Conservation (phyloP, 2,329 filamentous ascomycete species). For the Thermoascus crustaceus region DNA sequence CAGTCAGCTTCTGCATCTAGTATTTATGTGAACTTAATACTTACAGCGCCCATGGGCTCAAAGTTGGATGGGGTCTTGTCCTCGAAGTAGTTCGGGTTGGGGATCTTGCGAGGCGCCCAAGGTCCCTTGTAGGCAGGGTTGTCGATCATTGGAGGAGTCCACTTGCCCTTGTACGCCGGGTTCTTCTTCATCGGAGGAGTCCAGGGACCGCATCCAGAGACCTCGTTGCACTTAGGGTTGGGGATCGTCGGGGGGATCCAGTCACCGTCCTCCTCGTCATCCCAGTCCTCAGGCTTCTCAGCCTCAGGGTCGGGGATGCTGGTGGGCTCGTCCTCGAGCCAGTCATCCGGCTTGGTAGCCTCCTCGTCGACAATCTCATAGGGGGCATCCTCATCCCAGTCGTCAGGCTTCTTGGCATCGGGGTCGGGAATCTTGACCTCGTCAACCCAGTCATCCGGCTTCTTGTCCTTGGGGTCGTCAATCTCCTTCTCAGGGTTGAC, state of each 20-base stretch:
- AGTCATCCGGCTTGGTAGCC: constrained; percentile 85
- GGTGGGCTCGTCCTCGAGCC: constrained; percentile 82
- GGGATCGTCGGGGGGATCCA: constrained; percentile 83
- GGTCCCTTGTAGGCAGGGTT: constrained; percentile 97
- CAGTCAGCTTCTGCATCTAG: constrained; percentile 10
- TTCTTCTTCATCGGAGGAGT: constrained; percentile 86
- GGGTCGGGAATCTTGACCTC: constrained; percentile 85
- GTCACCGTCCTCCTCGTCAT: constrained; percentile 98
- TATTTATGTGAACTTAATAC: constrained; percentile 30
- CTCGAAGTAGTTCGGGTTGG: constrained; percentile 93
- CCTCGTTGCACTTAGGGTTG: constrained; percentile 94
- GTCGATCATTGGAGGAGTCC: constrained; percentile 84
- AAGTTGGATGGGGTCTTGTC: constrained; percentile 96
- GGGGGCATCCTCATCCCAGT: constrained; percentile 98
- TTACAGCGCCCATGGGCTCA: constrained; percentile 93
- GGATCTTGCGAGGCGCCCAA: constrained; percentile 92
- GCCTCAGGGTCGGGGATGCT: constrained; percentile 87
- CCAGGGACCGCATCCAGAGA: constrained; percentile 91
- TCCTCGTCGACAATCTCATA: constrained; percentile 94
- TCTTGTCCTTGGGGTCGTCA: constrained; percentile 84
- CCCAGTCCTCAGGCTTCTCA: constrained; percentile 97
- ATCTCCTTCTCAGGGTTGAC: constrained; percentile 95
- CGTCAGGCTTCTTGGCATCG: constrained; percentile 89
- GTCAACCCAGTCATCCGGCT: constrained; percentile 95
- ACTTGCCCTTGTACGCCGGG: constrained; percentile 98